These are phyloP conservation scores for Apiospora marii DNA, from an alignment of 2,329 filamentous ascomycete genomes.

Conservation along the genomic window DNA sequence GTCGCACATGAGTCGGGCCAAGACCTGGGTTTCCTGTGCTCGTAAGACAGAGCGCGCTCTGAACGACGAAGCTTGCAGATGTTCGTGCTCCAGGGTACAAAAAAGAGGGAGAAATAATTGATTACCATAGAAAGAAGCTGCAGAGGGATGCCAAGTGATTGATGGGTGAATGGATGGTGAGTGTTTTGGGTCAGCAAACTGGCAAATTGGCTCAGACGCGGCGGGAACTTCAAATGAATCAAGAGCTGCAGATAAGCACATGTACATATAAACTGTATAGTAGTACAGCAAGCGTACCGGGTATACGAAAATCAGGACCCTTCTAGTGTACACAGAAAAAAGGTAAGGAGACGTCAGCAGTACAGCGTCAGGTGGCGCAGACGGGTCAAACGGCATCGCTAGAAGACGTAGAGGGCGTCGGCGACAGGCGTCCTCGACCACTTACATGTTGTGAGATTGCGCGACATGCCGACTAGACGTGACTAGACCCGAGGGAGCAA, in stretches of 20 bases:
- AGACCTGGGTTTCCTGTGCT: background rate
- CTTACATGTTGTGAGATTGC: background rate
- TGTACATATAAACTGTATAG: conserved; percentile 7
- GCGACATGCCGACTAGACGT: background rate
- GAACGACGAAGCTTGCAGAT: background rate
- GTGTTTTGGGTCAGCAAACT: background rate
- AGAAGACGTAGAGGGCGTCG: background rate
- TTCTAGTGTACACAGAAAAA: background rate
- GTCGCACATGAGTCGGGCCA: background rate
- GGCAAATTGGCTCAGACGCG: background rate
- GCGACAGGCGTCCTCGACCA: background rate
- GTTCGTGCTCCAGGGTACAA: background rate
- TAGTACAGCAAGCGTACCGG: background rate
- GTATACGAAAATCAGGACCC: conserved; percentile 2
- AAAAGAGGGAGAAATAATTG: background rate
- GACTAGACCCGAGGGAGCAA: background rate
- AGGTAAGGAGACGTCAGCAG: conserved; percentile 4
- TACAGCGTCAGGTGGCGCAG: background rate
- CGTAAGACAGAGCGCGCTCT: background rate
- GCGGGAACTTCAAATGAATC: conserved; percentile 15
- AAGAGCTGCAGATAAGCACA: conserved; percentile 10
- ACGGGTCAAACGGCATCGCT: conserved; percentile 9
- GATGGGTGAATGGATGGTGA: background rate
- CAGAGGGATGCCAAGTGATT: background rate
- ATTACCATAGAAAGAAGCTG: background rate